Base-by-base conservation (phyloP, 2,329 filamentous ascomycete species). In the Phoma herbarum region DNA sequence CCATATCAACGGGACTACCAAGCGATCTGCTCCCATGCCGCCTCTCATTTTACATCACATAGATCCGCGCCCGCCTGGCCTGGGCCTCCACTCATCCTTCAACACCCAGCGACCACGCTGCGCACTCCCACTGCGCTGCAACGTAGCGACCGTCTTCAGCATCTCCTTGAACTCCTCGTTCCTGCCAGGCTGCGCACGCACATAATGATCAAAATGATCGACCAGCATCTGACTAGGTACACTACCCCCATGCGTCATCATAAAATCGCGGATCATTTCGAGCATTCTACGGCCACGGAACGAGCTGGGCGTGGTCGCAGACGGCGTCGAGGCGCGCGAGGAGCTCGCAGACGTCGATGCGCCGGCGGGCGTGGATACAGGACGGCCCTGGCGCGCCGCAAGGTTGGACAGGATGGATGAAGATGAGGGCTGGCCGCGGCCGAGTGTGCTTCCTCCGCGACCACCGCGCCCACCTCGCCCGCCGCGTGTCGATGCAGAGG, bases 131-230 rank as follows among this genome's bases (percentile, higher is more conserved):
- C 82, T 82, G 65, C 80, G 83, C 70, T 92, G 86, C 74, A 96
- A 77, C 52, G 81, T 85, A 0, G 94, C 94, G 69, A 97, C 90
- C 61, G 83, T 83, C 67, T 90, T 88, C 53, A 98, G 79, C 67
- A 92, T 92, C 68, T 86, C 83, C 78, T 93, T 94, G 75, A 98
- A 98, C 74, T 93, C 90, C 18, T 87, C 85, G 22, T 65, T 50
- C 18, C 88, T 89, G 60, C 91, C 85, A 61, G 86, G 85, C 25
- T 83, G 78, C 42, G 87, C 90, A 22, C 84, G 85, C 72, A 92
- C 96, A 69, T 88, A 90, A 14, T 86, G 86, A 76, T 93, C 92
- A 77, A 97, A 98, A 71, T 97, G 92, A 70, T 96, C 91, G 23
- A 97, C 90, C 43, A 97, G 78, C 82, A 92, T 89, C 79, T 96